These are phyloP conservation scores for Globisporangium irregulare DNA, from an alignment of 352 stramenopile species.

Conservation along the genomic window DNA sequence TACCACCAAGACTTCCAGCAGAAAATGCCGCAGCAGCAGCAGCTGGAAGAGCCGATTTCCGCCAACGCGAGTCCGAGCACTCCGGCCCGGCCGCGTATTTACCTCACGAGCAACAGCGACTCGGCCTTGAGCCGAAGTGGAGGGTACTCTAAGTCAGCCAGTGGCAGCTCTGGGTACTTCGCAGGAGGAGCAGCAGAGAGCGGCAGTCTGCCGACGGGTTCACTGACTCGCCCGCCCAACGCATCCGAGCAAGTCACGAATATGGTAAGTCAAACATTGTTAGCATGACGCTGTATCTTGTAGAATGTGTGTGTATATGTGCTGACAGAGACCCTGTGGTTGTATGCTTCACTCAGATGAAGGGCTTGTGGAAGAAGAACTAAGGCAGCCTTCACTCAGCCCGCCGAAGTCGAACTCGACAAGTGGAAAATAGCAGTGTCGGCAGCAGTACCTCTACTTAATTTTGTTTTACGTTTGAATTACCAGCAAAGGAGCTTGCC, in stretches of 20 bases:
- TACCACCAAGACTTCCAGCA: slow-evolving; percentile 41
- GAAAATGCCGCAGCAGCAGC: slow-evolving; percentile 14
- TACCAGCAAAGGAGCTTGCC: slow-evolving; percentile 6
- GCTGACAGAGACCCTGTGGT: background rate
- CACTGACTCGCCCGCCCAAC: slow-evolving; percentile 28
- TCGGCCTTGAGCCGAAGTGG: slow-evolving; percentile 16
- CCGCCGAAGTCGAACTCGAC: background rate
- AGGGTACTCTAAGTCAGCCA: slow-evolving; percentile 11
- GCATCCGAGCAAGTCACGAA: slow-evolving; percentile 46
- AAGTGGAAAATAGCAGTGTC: background rate
- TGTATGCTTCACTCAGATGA: slow-evolving; percentile 39
- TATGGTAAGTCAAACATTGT: slow-evolving; percentile 30
- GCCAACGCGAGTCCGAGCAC: background rate
- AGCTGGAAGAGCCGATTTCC: slow-evolving; percentile 2
- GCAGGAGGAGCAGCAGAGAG: slow-evolving; percentile 13
- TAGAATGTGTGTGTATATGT: too few relatives aligned
- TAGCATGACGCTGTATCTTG: background rate
- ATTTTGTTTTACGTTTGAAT: slow-evolving; percentile 30
- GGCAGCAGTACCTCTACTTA: slow-evolving; percentile 17
- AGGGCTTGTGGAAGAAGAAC: slow-evolving; percentile 85
- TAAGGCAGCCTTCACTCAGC: slow-evolving; percentile 24
- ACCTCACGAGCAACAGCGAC: slow-evolving; percentile 17
- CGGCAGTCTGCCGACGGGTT: slow-evolving; percentile 28
- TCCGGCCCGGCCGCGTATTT: slow-evolving; percentile 3
- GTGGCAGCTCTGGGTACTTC: slow-evolving; percentile 27